A percentile compares a stretch with the other conserved stretches of the same genome.
Conservation (phyloP, 441 rosid species). For the Flueggea neowawraea region DNA sequence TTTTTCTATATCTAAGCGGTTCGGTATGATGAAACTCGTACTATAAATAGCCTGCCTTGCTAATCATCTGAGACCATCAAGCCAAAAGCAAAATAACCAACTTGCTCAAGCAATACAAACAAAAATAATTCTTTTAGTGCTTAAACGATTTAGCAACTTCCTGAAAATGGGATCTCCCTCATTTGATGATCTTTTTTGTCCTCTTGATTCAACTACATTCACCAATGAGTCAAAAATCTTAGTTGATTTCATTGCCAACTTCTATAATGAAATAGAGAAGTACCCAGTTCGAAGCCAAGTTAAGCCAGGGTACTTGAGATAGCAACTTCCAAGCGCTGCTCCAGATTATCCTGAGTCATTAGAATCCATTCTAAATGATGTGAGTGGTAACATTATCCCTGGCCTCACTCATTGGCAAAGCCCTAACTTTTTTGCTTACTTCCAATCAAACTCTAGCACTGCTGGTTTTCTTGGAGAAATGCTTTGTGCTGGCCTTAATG, state of each 20-base stretch:
- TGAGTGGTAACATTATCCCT: slow-evolving; percentile 18
- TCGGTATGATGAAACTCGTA: no score
- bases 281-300: slow-evolving; percentile 28
- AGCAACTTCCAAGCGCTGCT: no score
- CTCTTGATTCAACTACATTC: slow-evolving; percentile 11
- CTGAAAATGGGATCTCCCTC: not conserved
- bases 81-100: no score
- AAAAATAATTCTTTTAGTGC: no score
- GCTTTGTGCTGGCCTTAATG: slow-evolving; percentile 30
- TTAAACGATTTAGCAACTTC: no score
- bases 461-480: slow-evolving; percentile 29
- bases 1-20: no score
- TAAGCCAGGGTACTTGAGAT: slow-evolving; percentile 2
- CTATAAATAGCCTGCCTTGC: no score
- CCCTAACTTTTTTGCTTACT: slow-evolving; percentile 29
- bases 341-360: slow-evolving; percentile 5
- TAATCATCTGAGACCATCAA: no score
- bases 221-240: slow-evolving; percentile 19
- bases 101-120: no score
- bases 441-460: slow-evolving; percentile 21
- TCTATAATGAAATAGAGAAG: slow-evolving; percentile 21
- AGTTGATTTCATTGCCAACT: slow-evolving; percentile 23
- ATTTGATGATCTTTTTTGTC: not conserved
- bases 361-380: slow-evolving; percentile 15
- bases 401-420: slow-evolving; percentile 42